Percentiles rank a stretch among this genome's conserved stretches.
Conservation (phyloP, 2,329 filamentous ascomycete species). For the Exophiala sideris region DNA sequence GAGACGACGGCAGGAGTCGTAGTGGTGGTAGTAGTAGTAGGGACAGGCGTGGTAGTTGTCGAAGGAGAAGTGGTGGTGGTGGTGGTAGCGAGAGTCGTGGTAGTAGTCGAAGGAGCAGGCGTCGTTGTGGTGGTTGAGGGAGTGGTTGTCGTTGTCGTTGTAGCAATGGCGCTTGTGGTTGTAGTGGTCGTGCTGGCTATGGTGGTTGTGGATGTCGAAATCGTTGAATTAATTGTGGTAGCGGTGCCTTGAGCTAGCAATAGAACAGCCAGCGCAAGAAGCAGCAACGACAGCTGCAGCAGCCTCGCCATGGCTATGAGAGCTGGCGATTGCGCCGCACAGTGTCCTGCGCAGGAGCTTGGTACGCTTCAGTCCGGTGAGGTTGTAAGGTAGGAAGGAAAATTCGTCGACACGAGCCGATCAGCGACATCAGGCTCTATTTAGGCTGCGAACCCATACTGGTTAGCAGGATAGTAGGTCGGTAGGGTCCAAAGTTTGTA, state of each 20-base stretch:
- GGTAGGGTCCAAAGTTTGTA: no score
- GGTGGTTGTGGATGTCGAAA: neutral
- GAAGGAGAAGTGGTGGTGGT: slow-evolving; percentile 3
- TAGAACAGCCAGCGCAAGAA: slow-evolving; percentile 5
- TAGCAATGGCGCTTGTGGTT: neutral
- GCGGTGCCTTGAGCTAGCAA: slow-evolving; percentile 1
- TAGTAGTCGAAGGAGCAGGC: neutral
- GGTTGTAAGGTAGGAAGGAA: slow-evolving; percentile 15
- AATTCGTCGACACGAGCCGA: slow-evolving; percentile 11
- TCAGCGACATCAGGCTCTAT: slow-evolving; percentile 4
- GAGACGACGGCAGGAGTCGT: neutral
- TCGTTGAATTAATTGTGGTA: neutral
- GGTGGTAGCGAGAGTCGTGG: slow-evolving; percentile 2
- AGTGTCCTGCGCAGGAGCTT: neutral
- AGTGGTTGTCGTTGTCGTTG: slow-evolving; percentile 1
- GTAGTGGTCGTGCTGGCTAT: neutral
- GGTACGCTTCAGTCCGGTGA: slow-evolving; percentile 3
- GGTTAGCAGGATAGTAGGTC: no score
- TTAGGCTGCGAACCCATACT: no score
- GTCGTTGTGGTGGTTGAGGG: neutral
- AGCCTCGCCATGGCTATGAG: slow-evolving; percentile 14
- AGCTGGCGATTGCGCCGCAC: slow-evolving; percentile 11
- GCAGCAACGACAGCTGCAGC: slow-evolving; percentile 4
- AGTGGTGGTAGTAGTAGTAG: slow-evolving; percentile 1
- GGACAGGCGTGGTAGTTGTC: slow-evolving; percentile 2